Evolutionary conservation across 2,329 filamentous ascomycete genomes (phyloP).

Genomic region (Trichoderma oligosporum): DNA sequence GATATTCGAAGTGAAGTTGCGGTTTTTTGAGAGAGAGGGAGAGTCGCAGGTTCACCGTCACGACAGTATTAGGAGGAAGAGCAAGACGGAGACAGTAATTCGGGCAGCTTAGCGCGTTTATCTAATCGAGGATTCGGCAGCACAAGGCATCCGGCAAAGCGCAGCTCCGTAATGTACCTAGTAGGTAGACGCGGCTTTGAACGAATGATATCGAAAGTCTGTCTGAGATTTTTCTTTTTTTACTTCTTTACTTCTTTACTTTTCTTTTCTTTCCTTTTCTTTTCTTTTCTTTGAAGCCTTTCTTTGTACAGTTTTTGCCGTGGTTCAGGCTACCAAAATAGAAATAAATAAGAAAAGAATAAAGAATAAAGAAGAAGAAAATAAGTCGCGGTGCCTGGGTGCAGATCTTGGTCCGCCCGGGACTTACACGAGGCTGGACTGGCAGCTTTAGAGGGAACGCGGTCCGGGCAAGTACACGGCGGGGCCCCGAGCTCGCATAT

Average conservation of each 20-base stretch:
- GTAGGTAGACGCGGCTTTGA: not conserved
- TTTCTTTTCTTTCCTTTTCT: too few relatives aligned
- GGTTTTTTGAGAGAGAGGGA: not conserved
- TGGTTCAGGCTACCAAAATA: too few relatives aligned
- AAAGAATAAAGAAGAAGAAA: not conserved
- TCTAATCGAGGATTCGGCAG: constrained; percentile 13
- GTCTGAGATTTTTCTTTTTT: too few relatives aligned
- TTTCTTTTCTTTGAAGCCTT: too few relatives aligned
- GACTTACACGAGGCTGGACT: constrained; percentile 35
- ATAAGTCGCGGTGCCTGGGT: constrained; percentile 22
- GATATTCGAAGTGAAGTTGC: not conserved
- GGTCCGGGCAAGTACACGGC: constrained; percentile 13
- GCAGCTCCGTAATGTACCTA: too few relatives aligned
- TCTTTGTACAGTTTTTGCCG: too few relatives aligned
- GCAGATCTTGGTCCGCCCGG: constrained; percentile 12
- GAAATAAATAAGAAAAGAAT: too few relatives aligned
- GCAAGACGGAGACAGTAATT: not conserved
- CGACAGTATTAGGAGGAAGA: constrained; percentile 1
- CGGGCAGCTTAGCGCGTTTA: constrained; percentile 11
- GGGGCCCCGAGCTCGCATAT: not conserved
- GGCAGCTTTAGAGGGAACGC: constrained; percentile 19
- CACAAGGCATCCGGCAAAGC: constrained; percentile 14
- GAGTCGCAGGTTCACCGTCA: not conserved
- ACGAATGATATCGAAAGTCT: too few relatives aligned
- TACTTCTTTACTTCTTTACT: too few relatives aligned